phyloP scores from a whole-genome alignment of 768 basidiomycete genomes.

The Lactifluus volemus region DNA sequence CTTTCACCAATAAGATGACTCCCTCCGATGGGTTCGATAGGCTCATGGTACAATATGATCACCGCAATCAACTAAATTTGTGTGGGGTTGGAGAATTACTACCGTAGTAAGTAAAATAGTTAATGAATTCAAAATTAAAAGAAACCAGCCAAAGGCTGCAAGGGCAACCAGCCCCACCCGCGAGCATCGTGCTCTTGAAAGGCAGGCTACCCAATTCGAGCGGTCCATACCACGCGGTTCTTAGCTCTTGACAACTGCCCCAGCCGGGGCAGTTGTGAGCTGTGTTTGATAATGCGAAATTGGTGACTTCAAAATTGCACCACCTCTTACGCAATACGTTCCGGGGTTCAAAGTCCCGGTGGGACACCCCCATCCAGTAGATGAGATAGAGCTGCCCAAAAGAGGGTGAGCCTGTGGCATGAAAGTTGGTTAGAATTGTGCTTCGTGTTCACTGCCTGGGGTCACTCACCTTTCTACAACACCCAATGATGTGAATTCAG shows the following conservation, averaged over 20 bases:
- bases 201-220: too few species aligned
- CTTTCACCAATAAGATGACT: too few species aligned
- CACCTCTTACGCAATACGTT: neutral
- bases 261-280: neutral
- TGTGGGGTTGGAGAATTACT: too few species aligned
- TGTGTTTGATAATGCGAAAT: neutral
- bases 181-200: too few species aligned
- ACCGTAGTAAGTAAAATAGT: too few species aligned
- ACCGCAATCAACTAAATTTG: too few species aligned
- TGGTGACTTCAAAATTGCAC: neutral
- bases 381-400: neutral
- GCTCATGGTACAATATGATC: too few species aligned
- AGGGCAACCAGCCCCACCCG: too few species aligned
- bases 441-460: neutral
- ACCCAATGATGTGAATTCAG: neutral
- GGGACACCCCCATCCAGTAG: neutral
- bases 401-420: neutral
- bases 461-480: neutral
- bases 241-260: neutral
- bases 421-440: neutral
- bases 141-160: too few species aligned
- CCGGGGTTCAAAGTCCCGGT: neutral
- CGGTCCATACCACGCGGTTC: too few species aligned
- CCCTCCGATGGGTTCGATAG: too few species aligned
- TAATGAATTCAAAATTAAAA: too few species aligned